These are phyloP conservation scores for Fusarium succisae DNA, from an alignment of 2,329 filamentous ascomycete genomes.

Conservation along the genomic window DNA sequence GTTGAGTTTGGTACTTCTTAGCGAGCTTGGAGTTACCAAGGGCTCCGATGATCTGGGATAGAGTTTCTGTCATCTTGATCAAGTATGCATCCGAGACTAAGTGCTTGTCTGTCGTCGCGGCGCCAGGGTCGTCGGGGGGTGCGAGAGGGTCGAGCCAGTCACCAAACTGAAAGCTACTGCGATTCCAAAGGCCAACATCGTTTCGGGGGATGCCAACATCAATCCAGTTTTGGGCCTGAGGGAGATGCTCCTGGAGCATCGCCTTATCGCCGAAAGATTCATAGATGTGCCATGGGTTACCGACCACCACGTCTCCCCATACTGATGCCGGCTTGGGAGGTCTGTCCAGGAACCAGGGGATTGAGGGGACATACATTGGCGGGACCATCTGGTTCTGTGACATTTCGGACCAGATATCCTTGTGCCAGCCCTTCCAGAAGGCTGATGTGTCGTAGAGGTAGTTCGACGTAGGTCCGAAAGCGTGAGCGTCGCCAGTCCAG, in stretches of 20 bases:
- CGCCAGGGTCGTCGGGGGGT: slow-evolving; percentile 49
- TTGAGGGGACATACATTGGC: not conserved
- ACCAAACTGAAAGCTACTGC: slow-evolving; percentile 47
- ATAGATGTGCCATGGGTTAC: slow-evolving; percentile 25
- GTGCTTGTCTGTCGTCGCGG: slow-evolving; percentile 47
- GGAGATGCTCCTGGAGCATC: not conserved
- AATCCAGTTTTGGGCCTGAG: slow-evolving; percentile 34
- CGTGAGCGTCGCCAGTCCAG: slow-evolving; percentile 60
- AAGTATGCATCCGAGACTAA: slow-evolving; percentile 59
- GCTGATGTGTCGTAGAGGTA: slow-evolving; percentile 63
- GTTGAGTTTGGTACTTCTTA: slow-evolving; percentile 32
- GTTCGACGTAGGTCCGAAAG: slow-evolving; percentile 60
- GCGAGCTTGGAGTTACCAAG: slow-evolving; percentile 44
- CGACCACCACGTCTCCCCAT: slow-evolving; percentile 27
- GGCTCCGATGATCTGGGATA: slow-evolving; percentile 47
- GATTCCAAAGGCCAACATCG: slow-evolving; percentile 44
- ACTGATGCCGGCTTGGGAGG: not conserved
- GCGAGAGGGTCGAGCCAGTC: slow-evolving; percentile 60
- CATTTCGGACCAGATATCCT: slow-evolving; percentile 31
- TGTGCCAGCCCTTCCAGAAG: slow-evolving; percentile 48
- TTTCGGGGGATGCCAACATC: not conserved
- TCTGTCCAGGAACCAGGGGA: not conserved
- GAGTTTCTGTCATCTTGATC: slow-evolving; percentile 50
- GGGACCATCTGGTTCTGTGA: slow-evolving; percentile 7
- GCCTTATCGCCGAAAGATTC: slow-evolving; percentile 1